Conservation (phyloP, 352 stramenopile species). For the Globisporangium alternatum region DNA sequence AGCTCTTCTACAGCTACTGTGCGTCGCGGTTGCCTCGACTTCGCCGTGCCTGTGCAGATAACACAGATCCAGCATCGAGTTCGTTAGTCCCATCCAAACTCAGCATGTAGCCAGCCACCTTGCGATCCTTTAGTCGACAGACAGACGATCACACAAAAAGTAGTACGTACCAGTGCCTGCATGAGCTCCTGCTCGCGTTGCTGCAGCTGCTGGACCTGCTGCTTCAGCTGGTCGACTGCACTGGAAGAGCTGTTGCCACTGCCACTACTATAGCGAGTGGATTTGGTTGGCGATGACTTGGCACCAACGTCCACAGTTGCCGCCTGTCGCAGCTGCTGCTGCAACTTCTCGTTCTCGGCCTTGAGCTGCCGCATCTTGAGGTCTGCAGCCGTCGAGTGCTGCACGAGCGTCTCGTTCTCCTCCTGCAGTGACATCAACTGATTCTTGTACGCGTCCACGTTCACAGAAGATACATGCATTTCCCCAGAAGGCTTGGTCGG, state of each 20-base stretch:
- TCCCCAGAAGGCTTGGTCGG: conserved; percentile 2
- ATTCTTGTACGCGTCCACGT: conserved; percentile 36
- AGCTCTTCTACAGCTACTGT: conserved; percentile 13
- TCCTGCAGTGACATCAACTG: conserved; percentile 59
- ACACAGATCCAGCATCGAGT: background rate
- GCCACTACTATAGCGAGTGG: background rate
- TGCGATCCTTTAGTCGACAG: background rate
- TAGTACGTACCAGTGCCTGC: conserved; percentile 58
- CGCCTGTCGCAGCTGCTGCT: conserved; percentile 17
- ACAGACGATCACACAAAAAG: background rate
- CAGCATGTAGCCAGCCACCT: background rate
- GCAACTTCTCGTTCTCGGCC: conserved; percentile 46
- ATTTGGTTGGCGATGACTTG: conserved; percentile 21
- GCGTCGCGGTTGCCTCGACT: conserved; percentile 48
- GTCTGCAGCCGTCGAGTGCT: conserved; percentile 26
- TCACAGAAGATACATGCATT: conserved; percentile 16
- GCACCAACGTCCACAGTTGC: background rate
- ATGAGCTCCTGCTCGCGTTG: conserved; percentile 82
- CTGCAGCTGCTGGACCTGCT: conserved; percentile 68
- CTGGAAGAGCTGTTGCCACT: background rate
- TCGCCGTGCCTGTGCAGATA: conserved; percentile 32
- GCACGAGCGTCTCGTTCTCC: conserved; percentile 54
- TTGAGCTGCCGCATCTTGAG: conserved; percentile 33
- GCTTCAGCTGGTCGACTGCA: conserved; percentile 35
- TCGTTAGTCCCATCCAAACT: background rate